These are phyloP conservation scores for Candida loeiensis DNA, from an alignment of 805 yeast genomes.

Conservation along the genomic window DNA sequence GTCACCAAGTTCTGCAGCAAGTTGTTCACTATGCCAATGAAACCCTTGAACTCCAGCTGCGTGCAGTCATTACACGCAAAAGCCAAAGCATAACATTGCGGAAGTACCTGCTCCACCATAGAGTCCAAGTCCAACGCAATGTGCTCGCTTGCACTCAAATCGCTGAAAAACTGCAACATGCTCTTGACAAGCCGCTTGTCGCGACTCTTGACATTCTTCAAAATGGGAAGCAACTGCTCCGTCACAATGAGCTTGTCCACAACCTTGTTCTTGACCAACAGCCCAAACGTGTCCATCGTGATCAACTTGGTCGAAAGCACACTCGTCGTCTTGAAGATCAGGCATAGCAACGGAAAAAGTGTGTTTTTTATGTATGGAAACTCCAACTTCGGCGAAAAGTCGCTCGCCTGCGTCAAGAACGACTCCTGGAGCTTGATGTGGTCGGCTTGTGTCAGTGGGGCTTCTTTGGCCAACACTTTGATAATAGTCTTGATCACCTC, in stretches of 20 bases:
- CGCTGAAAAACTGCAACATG: slow-evolving; percentile 46
- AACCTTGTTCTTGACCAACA: slow-evolving; percentile 53
- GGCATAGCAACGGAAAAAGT: slow-evolving; percentile 69
- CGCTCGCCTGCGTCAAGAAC: slow-evolving; percentile 42
- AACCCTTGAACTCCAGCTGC: slow-evolving; percentile 28
- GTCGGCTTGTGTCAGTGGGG: slow-evolving; percentile 21
- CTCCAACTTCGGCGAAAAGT: slow-evolving; percentile 49
- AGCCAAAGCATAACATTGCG: slow-evolving; percentile 27
- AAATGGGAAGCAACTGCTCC: slow-evolving; percentile 79
- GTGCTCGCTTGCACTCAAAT: slow-evolving; percentile 47
- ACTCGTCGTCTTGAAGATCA: slow-evolving; percentile 78
- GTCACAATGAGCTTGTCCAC: slow-evolving; percentile 68
- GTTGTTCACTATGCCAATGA: slow-evolving; percentile 20
- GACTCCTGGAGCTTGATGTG: slow-evolving; percentile 49
- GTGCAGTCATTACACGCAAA: slow-evolving; percentile 40
- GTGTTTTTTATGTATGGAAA: slow-evolving; percentile 69
- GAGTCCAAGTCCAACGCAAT: slow-evolving; percentile 29
- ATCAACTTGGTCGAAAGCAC: slow-evolving; percentile 73
- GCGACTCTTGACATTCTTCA: slow-evolving; percentile 71
- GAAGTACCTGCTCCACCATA: slow-evolving; percentile 26
- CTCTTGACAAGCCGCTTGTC: slow-evolving; percentile 60
- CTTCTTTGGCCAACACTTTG: slow-evolving; percentile 27
- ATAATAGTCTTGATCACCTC: slow-evolving; percentile 45
- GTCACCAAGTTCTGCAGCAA: slow-evolving; percentile 16
- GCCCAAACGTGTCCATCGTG: slow-evolving; percentile 58